These are phyloP conservation scores for Lichenothelia convexa DNA, from an alignment of 495 filamentous ascomycete species.

Conservation along the genomic window DNA sequence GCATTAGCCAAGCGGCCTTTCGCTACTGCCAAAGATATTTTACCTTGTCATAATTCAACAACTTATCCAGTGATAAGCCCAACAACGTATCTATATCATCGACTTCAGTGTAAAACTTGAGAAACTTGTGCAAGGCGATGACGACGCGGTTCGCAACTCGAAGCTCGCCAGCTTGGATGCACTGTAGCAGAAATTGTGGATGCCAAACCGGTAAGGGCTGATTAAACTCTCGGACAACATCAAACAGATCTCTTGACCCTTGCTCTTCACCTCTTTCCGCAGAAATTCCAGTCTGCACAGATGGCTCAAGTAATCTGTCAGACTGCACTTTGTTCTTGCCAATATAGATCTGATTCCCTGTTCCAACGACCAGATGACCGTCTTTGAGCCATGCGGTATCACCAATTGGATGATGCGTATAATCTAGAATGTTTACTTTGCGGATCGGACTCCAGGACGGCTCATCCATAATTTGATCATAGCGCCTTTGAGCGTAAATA, in stretches of 20 bases:
- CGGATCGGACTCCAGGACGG: conserved; percentile 76
- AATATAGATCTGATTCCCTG: conserved; percentile 85
- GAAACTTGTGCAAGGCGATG: conserved; percentile 50
- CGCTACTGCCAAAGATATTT: too few species aligned
- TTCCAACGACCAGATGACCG: conserved; percentile 69
- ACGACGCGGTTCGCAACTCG: conserved; percentile 56
- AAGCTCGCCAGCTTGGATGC: conserved; percentile 66
- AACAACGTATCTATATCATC: conserved; percentile 69
- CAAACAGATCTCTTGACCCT: conserved; percentile 47
- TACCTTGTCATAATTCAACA: conserved; percentile 29
- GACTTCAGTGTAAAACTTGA: conserved; percentile 71
- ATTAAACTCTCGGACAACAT: conserved; percentile 65
- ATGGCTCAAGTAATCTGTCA: conserved; percentile 40
- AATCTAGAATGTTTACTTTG: conserved; percentile 61
- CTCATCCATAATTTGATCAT: conserved; percentile 79
- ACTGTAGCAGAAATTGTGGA: conserved; percentile 79
- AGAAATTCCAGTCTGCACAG: conserved; percentile 36
- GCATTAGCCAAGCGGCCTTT: conserved; percentile 12
- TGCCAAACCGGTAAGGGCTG: conserved; percentile 84
- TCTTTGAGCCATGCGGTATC: conserved; percentile 80
- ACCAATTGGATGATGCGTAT: conserved; percentile 82
- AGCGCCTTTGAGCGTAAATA: conserved; percentile 78
- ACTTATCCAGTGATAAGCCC: conserved; percentile 50
- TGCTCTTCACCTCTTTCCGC: conserved; percentile 31
- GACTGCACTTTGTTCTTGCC: conserved; percentile 57